Evolutionary conservation across 345 rosid species (phyloP).

Genomic region (Acer saccharum): DNA sequence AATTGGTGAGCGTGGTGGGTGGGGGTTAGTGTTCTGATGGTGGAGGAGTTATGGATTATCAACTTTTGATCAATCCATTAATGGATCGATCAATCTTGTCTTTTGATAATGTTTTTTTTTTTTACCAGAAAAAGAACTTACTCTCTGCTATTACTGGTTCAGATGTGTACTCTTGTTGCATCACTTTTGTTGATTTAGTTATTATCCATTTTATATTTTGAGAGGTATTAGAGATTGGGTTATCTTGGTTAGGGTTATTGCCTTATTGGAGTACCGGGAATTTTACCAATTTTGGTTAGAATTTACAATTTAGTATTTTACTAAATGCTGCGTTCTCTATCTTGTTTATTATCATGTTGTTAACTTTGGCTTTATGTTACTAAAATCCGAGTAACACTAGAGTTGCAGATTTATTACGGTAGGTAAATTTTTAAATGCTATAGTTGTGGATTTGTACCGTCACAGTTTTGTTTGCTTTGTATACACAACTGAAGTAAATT

Average conservation of each 20-base stretch:
- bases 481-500: neutral
- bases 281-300: neutral
- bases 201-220: neutral
- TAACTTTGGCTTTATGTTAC: neutral
- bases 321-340: neutral
- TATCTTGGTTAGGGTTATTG: neutral
- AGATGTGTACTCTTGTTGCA: neutral
- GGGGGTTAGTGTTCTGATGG: neutral
- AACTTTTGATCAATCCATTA: slow-evolving; percentile 5
- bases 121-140: slow-evolving; percentile 4
- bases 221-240: slow-evolving; percentile 5
- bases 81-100: slow-evolving; percentile 5
- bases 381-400: neutral
- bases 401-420: neutral
- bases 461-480: neutral
- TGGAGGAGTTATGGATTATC: neutral
- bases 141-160: neutral
- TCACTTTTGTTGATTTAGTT: neutral
- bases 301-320: no score
- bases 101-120: neutral
- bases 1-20: neutral
- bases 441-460: neutral
- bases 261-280: neutral
- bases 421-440: neutral
- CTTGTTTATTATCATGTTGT: neutral